Conservation (phyloP, 202 grass and related monocot genomes). For the Digitaria exilis region DNA sequence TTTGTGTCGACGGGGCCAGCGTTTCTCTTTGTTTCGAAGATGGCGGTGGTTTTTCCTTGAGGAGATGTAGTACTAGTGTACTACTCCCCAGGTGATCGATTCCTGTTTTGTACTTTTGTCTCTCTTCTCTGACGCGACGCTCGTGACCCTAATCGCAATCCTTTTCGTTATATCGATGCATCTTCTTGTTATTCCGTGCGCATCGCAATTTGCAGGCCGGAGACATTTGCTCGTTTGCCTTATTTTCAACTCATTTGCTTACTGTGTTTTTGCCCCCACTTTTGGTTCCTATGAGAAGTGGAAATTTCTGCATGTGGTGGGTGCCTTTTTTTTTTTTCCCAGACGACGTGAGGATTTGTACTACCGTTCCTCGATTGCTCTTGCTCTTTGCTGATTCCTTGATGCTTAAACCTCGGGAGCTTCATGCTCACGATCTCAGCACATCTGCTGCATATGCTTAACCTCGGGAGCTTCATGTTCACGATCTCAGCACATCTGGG, state of each 20-base stretch:
- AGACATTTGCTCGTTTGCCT: not conserved
- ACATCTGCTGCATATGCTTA: not conserved
- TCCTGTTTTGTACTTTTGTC: not conserved
- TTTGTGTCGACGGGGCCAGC: not conserved
- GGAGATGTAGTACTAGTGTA: not conserved
- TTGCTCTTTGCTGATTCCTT: not conserved
- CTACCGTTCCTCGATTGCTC: not conserved
- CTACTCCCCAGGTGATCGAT: not conserved
- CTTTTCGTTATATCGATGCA: not conserved
- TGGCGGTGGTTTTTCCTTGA: not conserved
- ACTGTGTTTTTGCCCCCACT: not conserved
- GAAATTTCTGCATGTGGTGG: not conserved
- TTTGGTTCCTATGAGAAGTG: not conserved
- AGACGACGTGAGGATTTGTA: not conserved
- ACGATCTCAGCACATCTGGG: too few species aligned
- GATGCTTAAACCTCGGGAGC: too few species aligned
- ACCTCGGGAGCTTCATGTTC: too few species aligned
- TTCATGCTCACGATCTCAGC: too few species aligned
- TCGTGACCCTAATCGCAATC: not conserved
- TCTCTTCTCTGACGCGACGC: not conserved
- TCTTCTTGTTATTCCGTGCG: not conserved
- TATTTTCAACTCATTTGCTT: not conserved
- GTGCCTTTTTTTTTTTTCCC: not conserved
- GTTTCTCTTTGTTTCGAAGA: not conserved
- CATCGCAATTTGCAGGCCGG: not conserved